A percentile compares a stretch with the other conserved stretches of the same genome.
phyloP scores from a whole-genome alignment of 257 asterid species.

The Solanum piurae region DNA sequence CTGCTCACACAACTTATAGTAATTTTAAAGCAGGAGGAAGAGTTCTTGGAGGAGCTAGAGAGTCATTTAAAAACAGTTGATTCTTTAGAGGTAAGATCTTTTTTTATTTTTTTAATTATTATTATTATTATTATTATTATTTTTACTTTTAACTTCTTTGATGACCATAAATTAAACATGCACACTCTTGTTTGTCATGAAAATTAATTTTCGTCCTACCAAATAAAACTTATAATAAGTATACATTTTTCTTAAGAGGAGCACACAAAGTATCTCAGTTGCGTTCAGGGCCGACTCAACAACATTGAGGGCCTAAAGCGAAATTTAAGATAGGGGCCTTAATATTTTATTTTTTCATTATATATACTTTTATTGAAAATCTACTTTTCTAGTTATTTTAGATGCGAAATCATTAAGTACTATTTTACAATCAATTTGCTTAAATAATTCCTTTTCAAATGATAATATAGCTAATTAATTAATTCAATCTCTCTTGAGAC shows the following conservation, averaged over 20 bases:
- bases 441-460: too few relatives aligned
- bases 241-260: not conserved
- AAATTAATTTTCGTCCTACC: not conserved
- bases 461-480: too few relatives aligned
- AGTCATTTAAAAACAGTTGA: slow-evolving; percentile 11
- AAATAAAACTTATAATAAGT: not conserved
- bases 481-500: too few relatives aligned
- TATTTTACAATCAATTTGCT: too few relatives aligned
- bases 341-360: too few relatives aligned
- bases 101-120: too few relatives aligned
- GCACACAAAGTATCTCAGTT: not conserved
- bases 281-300: not conserved
- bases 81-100: slow-evolving; percentile 28
- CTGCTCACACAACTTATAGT: slow-evolving; percentile 46
- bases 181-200: not conserved
- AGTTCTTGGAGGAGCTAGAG: slow-evolving; percentile 29
- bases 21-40: slow-evolving; percentile 33
- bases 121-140: not conserved
- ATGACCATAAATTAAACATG: not conserved
- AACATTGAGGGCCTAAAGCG: too few relatives aligned
- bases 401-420: too few relatives aligned
- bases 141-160: not conserved
- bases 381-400: too few relatives aligned
- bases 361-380: too few relatives aligned
- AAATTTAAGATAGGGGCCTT: too few relatives aligned